phyloP scores from a whole-genome alignment of 2,329 filamentous ascomycete genomes.

The Neofusicoccum sp. region DNA sequence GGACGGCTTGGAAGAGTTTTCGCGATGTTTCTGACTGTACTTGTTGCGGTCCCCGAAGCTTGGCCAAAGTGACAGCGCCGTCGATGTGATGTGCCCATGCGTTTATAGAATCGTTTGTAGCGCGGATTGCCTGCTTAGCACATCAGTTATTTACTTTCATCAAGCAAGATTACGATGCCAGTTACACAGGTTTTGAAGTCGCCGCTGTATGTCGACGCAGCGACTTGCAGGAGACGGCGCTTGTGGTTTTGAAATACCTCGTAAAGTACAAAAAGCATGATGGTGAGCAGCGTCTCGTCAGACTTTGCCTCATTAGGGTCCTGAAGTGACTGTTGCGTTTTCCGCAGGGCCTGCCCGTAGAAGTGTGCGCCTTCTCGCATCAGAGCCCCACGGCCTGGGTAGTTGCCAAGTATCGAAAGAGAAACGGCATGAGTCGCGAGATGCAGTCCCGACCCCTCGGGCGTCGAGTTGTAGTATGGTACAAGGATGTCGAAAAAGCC shows the following conservation, averaged over 20 bases:
- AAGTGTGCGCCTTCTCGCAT: constrained; percentile 36
- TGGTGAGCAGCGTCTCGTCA: constrained; percentile 43
- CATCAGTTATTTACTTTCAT: neutral
- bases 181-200: constrained; percentile 16
- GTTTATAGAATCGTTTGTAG: constrained; percentile 39
- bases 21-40: constrained; percentile 41
- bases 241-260: constrained; percentile 35
- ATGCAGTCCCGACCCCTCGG: constrained; percentile 41
- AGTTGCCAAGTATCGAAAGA: constrained; percentile 41
- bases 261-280: constrained; percentile 45
- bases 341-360: constrained; percentile 42
- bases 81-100: constrained; percentile 45
- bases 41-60: constrained; percentile 42
- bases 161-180: neutral
- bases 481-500: constrained; percentile 43
- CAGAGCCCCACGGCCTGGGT: constrained; percentile 38
- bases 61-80: constrained; percentile 43
- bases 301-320: constrained; percentile 39
- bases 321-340: constrained; percentile 40
- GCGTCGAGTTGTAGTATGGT: constrained; percentile 40
- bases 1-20: constrained; percentile 43
- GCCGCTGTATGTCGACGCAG: neutral
- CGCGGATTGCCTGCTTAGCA: constrained; percentile 38
- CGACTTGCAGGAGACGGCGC: neutral
- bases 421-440: constrained; percentile 44